These are phyloP conservation scores for Verticillium klebahnii DNA, from an alignment of 2,329 filamentous ascomycete species.

Conservation along the genomic window DNA sequence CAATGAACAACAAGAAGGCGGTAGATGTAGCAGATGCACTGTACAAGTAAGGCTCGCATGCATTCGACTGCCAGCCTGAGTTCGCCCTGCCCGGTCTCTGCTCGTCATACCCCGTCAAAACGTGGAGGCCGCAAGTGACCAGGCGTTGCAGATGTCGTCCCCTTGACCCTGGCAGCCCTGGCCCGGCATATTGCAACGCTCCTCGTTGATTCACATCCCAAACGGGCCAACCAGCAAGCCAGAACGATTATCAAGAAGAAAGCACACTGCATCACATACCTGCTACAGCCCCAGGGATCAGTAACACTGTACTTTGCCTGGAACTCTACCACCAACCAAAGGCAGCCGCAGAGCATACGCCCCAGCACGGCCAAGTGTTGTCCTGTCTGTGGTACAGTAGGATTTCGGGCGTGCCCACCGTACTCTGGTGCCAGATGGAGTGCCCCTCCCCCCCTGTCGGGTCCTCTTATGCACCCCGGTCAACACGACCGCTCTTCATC, in stretches of 20 bases:
- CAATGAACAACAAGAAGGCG: background rate
- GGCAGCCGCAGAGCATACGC: background rate
- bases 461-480: background rate
- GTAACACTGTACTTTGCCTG: background rate
- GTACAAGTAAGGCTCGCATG: background rate
- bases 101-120: background rate
- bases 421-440: background rate
- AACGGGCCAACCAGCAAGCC: background rate
- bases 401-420: background rate
- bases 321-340: background rate
- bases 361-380: background rate
- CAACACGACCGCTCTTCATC: background rate
- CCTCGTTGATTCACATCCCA: background rate
- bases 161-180: background rate
- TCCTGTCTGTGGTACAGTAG: background rate
- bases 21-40: background rate
- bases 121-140: background rate
- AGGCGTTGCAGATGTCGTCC: background rate
- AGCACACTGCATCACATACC: background rate
- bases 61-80: background rate
- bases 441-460: background rate
- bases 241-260: background rate
- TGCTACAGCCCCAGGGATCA: background rate
- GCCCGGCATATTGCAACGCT: background rate
- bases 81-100: background rate